Conservation (phyloP, 169 alveolate species). For the Pseudocohnilembus persalinus region DNA sequence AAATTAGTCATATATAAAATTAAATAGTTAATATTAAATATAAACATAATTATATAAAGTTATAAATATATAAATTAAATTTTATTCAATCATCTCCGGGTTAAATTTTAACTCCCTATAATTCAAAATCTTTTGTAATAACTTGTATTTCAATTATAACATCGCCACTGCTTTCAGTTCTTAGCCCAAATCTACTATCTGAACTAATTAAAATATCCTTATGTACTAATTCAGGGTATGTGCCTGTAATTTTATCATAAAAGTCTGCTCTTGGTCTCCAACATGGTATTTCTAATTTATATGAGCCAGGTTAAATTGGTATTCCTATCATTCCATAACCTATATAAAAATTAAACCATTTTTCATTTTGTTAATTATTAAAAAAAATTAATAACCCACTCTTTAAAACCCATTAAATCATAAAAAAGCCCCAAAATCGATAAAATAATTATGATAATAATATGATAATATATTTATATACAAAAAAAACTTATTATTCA, state of each 20-base stretch:
- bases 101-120: constrained; percentile 47
- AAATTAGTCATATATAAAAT: too few relatives aligned
- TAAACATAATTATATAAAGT: neutral
- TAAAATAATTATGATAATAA: too few relatives aligned
- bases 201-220: constrained; percentile 56
- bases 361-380: too few relatives aligned
- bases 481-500: too few relatives aligned
- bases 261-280: constrained; percentile 68
- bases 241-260: constrained; percentile 52
- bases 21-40: neutral
- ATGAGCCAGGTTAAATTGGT: constrained; percentile 61
- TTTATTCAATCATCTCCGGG: constrained; percentile 6
- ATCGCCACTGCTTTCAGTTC: constrained; percentile 64
- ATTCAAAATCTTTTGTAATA: constrained; percentile 50
- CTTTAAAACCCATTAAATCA: too few relatives aligned
- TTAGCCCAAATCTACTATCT: constrained; percentile 61
- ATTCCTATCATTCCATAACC: constrained; percentile 63
- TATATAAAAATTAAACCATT: too few relatives aligned
- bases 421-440: too few relatives aligned
- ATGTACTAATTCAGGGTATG: constrained; percentile 58
- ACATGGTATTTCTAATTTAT: constrained; percentile 54
- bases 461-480: too few relatives aligned
- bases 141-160: constrained; percentile 60
- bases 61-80: neutral
- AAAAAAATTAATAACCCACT: too few relatives aligned